Evolutionary conservation across 352 stramenopile genomes (phyloP).

Genomic region (Pythium myriotylum): DNA sequence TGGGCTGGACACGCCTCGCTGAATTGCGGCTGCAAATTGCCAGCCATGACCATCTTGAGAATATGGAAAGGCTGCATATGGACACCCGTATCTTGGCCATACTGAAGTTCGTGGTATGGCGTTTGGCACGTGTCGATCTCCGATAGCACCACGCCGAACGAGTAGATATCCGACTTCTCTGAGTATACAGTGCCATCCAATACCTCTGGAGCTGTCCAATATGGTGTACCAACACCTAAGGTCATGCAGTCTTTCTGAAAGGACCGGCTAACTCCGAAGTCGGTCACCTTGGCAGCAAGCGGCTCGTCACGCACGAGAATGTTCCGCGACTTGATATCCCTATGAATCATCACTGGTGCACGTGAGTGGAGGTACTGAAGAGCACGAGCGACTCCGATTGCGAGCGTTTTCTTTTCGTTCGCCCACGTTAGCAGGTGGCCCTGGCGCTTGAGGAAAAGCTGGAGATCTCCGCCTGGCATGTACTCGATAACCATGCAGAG

Average conservation of each 20-base stretch:
- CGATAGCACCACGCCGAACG: constrained; percentile 26
- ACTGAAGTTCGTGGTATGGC: constrained; percentile 28
- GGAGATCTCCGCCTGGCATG: constrained; percentile 28
- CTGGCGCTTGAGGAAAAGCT: constrained; percentile 24
- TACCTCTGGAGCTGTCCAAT: constrained; percentile 82
- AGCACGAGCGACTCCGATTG: constrained; percentile 45
- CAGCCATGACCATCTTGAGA: constrained; percentile 48
- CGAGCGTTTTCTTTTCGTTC: constrained; percentile 46
- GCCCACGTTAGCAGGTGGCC: constrained; percentile 38
- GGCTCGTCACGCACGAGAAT: constrained; percentile 33
- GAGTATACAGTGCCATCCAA: constrained; percentile 55
- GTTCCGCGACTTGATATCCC: constrained; percentile 62
- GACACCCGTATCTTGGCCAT: constrained; percentile 14
- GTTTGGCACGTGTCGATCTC: constrained; percentile 26
- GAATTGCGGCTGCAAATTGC: constrained; percentile 46
- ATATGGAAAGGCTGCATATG: constrained; percentile 55
- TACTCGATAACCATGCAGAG: constrained; percentile 33
- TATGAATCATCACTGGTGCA: constrained; percentile 41
- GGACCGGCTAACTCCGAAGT: constrained; percentile 74
- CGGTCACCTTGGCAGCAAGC: constrained; percentile 71
- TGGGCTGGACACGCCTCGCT: constrained; percentile 36
- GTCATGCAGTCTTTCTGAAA: constrained; percentile 31
- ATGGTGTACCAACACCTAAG: constrained; percentile 78
- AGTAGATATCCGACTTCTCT: constrained; percentile 72
- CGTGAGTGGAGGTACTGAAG: constrained; percentile 50